Conservation (phyloP, 2,329 filamentous ascomycete species). For the Hypoxylon sp. region DNA sequence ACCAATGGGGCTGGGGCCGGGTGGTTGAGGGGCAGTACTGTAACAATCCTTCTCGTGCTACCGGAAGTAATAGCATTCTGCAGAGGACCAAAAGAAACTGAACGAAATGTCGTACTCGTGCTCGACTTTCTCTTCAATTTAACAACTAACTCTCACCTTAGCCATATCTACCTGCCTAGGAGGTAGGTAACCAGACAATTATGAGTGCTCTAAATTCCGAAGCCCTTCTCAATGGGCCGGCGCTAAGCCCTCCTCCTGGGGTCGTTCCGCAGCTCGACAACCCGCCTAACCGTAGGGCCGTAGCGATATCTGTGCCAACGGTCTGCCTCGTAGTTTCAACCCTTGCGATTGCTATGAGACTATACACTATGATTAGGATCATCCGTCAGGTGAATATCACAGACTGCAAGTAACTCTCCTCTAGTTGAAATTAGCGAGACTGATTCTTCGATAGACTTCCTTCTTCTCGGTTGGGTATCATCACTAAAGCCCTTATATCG, state of each 20-base stretch:
- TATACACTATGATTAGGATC: background rate
- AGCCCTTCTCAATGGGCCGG: background rate
- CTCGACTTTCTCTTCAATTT: background rate
- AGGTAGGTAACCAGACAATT: background rate
- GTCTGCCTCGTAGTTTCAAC: background rate
- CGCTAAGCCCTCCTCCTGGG: background rate
- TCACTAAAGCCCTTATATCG: background rate
- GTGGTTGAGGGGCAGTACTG: background rate
- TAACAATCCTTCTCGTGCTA: background rate
- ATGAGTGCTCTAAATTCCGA: background rate
- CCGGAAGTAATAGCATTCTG: background rate
- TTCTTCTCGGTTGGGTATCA: background rate
- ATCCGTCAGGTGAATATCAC: conserved; percentile 1
- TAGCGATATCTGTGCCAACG: background rate
- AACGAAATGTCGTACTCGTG: background rate
- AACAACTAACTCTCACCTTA: background rate
- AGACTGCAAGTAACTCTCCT: background rate
- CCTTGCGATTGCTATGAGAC: background rate
- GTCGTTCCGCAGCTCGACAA: background rate
- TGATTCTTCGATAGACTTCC: background rate
- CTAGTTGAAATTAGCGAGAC: background rate
- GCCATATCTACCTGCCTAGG: background rate
- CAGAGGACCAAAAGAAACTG: background rate
- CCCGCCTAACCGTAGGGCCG: background rate
- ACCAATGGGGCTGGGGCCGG: background rate